phyloP scores from a whole-genome alignment of 2,329 filamentous ascomycete genomes.

The Lecanosticta acicola region DNA sequence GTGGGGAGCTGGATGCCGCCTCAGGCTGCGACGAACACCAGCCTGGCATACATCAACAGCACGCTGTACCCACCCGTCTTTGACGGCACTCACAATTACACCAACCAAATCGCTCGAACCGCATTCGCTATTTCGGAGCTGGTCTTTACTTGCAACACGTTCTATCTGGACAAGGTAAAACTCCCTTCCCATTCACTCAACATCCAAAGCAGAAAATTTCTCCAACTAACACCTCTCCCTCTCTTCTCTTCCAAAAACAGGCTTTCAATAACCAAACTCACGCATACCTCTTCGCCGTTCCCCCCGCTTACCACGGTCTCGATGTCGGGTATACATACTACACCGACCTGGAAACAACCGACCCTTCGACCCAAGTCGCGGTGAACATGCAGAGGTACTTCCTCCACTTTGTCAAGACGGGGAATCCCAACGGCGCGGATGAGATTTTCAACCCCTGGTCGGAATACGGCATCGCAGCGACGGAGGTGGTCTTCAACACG shows the following conservation, averaged over 20 bases:
- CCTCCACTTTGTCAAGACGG: constrained; percentile 39
- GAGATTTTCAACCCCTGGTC: constrained; percentile 38
- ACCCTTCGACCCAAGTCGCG: constrained; percentile 27
- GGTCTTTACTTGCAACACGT: constrained; percentile 48
- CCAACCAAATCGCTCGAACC: constrained; percentile 39
- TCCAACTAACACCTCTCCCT: too few relatives aligned
- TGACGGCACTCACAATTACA: constrained; percentile 44
- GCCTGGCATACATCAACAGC: constrained; percentile 39
- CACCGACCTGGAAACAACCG: constrained; percentile 28
- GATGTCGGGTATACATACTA: constrained; percentile 52
- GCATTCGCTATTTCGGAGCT: constrained; percentile 41
- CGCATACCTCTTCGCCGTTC: constrained; percentile 50
- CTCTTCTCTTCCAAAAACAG: too few relatives aligned
- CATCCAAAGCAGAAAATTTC: not conserved
- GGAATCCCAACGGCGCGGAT: constrained; percentile 34
- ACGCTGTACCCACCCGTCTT: constrained; percentile 48
- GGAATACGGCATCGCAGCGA: constrained; percentile 42
- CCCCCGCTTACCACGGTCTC: constrained; percentile 49
- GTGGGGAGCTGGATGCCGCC: constrained; percentile 28
- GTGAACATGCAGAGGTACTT: constrained; percentile 44
- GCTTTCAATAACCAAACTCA: constrained; percentile 40
- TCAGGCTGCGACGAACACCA: constrained; percentile 35
- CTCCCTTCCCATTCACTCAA: constrained; percentile 33
- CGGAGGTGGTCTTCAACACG: constrained; percentile 39
- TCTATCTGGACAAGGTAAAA: constrained; percentile 45